Conservation (phyloP, 139 green algal genomes). For the Picochlorum sp. region DNA sequence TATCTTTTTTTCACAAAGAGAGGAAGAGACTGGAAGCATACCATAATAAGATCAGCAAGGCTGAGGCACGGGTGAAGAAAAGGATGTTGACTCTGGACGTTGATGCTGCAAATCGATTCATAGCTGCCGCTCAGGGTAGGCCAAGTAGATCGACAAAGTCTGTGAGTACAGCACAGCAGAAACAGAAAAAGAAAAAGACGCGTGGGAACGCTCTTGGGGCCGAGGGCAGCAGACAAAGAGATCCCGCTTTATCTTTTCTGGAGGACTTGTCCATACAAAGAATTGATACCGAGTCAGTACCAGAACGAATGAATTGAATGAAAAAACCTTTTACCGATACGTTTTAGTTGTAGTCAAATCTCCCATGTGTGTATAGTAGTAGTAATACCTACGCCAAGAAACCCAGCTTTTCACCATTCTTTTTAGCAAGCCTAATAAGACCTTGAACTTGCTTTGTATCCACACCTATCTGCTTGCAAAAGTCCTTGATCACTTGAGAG, state of each 20-base stretch:
- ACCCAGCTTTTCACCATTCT: constrained; percentile 95
- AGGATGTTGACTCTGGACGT: constrained; percentile 34
- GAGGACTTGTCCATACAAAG: no score
- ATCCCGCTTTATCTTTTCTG: background rate
- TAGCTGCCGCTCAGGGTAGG: constrained; percentile 23
- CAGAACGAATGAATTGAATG: background rate
- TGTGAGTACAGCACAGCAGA: no score
- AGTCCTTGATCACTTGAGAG: constrained; percentile 98
- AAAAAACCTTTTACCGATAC: background rate
- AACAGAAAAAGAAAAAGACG: no score
- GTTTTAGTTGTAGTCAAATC: constrained; percentile 1
- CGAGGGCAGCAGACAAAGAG: background rate
- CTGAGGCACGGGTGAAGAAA: constrained; percentile 12
- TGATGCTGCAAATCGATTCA: constrained; percentile 48
- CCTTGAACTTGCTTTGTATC: constrained; percentile 88
- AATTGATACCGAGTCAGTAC: background rate
- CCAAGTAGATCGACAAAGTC: no score
- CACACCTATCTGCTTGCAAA: constrained; percentile 84
- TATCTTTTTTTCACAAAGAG: constrained; percentile 3
- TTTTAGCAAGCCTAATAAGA: constrained; percentile 93
- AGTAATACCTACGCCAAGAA: constrained; percentile 71
- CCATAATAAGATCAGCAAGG: constrained; percentile 40
- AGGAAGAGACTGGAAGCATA: constrained; percentile 40
- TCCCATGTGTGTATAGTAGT: background rate
- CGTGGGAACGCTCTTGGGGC: no score